phyloP scores from a whole-genome alignment of 257 asterid species.

The Thymus mandschuricus region DNA sequence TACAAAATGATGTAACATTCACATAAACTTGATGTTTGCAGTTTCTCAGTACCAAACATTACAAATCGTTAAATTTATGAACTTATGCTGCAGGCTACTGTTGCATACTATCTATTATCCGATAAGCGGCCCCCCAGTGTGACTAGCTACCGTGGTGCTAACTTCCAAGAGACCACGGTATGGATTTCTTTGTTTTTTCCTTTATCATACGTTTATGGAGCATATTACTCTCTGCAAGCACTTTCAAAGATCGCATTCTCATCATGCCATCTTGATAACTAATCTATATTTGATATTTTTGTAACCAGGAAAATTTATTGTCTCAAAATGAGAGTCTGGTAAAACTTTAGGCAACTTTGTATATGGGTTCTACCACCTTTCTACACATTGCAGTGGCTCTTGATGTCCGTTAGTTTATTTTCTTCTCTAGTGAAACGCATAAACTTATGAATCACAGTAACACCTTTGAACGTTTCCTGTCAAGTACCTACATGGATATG shows the following conservation, averaged over 20 bases:
- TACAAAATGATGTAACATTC: constrained; percentile 79
- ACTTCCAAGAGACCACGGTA: constrained; percentile 80
- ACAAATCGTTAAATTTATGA: constrained; percentile 14
- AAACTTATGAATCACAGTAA: constrained; percentile 7
- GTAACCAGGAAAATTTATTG: too few relatives aligned
- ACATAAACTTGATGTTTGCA: constrained; percentile 20
- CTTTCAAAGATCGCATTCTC: constrained; percentile 11
- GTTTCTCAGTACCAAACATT: constrained; percentile 23
- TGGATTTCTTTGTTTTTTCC: neutral
- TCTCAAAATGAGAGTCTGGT: too few relatives aligned
- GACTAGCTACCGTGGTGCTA: constrained; percentile 80
- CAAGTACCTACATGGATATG: neutral
- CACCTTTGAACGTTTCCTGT: neutral
- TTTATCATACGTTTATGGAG: neutral
- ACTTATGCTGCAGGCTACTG: constrained; percentile 72
- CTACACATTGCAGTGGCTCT: neutral
- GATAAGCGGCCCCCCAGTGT: constrained; percentile 72
- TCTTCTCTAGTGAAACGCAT: neutral
- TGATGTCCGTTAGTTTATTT: constrained; percentile 12
- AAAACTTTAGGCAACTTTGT: too few relatives aligned
- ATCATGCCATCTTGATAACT: neutral
- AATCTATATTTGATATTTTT: too few relatives aligned
- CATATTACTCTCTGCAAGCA: constrained; percentile 14
- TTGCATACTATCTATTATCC: constrained; percentile 80
- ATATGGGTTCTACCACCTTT: neutral